Percentiles rank a stretch among this genome's conserved stretches.
These are phyloP conservation scores for Centella asiatica DNA, from an alignment of 129 eudicot genomes.

Conservation along the genomic window DNA sequence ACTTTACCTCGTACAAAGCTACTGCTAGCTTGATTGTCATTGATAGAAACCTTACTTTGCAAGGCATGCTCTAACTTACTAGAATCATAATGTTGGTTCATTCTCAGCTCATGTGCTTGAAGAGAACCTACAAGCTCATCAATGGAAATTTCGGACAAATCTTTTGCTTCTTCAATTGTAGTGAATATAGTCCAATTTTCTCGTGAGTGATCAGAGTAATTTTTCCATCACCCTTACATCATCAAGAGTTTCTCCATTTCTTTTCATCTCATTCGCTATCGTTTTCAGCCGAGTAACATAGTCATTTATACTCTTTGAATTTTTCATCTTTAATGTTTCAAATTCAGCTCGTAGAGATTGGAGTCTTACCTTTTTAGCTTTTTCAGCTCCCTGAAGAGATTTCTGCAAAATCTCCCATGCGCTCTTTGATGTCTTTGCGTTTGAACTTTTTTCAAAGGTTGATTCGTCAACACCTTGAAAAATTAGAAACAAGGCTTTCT, in stretches of 20 bases:
- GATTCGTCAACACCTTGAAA: not conserved
- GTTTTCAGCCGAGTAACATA: not conserved
- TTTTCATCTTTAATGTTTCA: not conserved
- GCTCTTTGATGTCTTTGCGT: not conserved
- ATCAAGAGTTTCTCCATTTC: not conserved
- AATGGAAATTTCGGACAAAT: not conserved
- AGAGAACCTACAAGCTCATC: not conserved
- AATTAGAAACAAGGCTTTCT: no score
- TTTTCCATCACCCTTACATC: not conserved
- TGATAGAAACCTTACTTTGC: no score
- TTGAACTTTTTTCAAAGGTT: not conserved
- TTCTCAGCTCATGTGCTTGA: not conserved
- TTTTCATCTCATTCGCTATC: not conserved
- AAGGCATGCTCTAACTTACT: no score
- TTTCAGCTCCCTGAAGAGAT: no score
- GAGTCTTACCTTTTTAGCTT: not conserved
- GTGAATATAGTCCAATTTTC: not conserved
- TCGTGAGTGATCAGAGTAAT: not conserved
- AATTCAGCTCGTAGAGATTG: not conserved
- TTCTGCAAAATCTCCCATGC: conserved; percentile 2
- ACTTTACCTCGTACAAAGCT: no score
- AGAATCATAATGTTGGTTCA: not conserved
- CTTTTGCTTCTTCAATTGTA: not conserved
- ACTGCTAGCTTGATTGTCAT: no score
- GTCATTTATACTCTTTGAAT: not conserved